Percentiles rank a stretch among this genome's conserved stretches.
These are phyloP conservation scores for Backusella australiensis DNA, from an alignment of 192 early-diverging fungal genomes.

Conservation along the genomic window DNA sequence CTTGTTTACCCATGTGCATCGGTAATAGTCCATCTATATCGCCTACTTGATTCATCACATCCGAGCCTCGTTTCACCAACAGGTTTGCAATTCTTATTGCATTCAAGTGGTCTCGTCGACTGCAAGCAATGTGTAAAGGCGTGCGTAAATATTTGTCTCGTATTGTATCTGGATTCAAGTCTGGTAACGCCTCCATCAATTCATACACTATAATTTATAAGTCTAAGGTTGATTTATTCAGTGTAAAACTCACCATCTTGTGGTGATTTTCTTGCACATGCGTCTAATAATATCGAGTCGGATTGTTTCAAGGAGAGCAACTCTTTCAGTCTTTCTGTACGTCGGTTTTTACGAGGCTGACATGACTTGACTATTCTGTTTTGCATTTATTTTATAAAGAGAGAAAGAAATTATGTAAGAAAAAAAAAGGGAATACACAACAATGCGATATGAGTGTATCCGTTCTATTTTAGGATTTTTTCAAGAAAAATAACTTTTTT, in stretches of 20 bases:
- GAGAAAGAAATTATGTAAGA: not conserved
- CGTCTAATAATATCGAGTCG: conserved; percentile 22
- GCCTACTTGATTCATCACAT: conserved; percentile 38
- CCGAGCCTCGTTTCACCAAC: conserved; percentile 23
- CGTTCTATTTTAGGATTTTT: not conserved
- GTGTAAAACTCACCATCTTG: conserved; percentile 1
- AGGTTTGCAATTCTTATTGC: conserved; percentile 29
- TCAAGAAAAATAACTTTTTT: too few species aligned
- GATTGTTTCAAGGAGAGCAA: conserved; percentile 23
- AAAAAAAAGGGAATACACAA: not conserved
- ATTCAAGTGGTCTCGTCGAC: conserved; percentile 21
- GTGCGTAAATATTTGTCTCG: conserved; percentile 37
- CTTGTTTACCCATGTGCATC: conserved; percentile 31
- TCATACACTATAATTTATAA: not conserved
- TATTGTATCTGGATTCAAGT: conserved; percentile 29
- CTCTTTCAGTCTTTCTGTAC: conserved; percentile 11
- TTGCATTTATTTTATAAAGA: conserved; percentile 4
- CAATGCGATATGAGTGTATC: not conserved
- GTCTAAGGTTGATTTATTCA: not conserved
- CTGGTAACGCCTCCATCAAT: conserved; percentile 13
- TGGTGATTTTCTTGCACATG: conserved; percentile 18
- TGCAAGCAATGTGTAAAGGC: conserved; percentile 36
- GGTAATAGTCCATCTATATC: conserved; percentile 37
- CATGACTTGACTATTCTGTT: conserved; percentile 17
- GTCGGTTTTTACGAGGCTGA: conserved; percentile 10